Base-by-base conservation (phyloP, 257 asterid genomes). In the Primulina huaijiensis region DNA sequence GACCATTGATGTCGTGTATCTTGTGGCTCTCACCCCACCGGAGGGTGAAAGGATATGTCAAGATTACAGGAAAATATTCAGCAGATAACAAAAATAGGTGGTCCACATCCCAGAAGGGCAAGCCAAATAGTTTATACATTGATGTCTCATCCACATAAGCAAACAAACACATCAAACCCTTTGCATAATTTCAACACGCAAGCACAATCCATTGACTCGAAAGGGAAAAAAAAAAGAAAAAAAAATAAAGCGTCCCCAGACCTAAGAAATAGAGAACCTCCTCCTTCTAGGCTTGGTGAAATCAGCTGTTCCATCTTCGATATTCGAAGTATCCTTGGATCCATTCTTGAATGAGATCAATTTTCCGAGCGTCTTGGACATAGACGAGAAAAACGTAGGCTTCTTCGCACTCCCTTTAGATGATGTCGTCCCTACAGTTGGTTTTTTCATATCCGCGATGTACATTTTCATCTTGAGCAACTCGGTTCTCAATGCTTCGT, bases 381-480 rank as follows among this genome's bases (percentile, higher is more conserved):
- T 37, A 1, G 97, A 87, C 0, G 99, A 90, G 70, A 94, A 94
- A 80, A 94, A 94, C 0, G 82, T 89, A 10, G 76, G 72, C 81
- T 85, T 94, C 53, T 59, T 82, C 0, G 52, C 69, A 27, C 27
- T 53, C 65, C 38, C 68, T 75, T 87, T 83, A 3, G 85, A 71
- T 4, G 96, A 56, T 6, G 86, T 75, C 70, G 86, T 77, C 72
- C 80, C 84, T 43, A 68, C 84, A 4, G 35, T 40, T 43, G 55
- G 5, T 64, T 82, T 89, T 74, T 90, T 82, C 34, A 90, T 64
- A 20, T 93, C 99, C 6, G 88, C 29, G 0, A 94, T 74, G 80
- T 81, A 83, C 92, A 88, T 91, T 68, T 94, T 94, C 97, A 91
- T 91, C 88, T 90, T 86, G 74, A 94, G 33, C 46, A 94, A 70